phyloP scores from a whole-genome alignment of 257 asterid genomes.

The Echites panduratus region DNA sequence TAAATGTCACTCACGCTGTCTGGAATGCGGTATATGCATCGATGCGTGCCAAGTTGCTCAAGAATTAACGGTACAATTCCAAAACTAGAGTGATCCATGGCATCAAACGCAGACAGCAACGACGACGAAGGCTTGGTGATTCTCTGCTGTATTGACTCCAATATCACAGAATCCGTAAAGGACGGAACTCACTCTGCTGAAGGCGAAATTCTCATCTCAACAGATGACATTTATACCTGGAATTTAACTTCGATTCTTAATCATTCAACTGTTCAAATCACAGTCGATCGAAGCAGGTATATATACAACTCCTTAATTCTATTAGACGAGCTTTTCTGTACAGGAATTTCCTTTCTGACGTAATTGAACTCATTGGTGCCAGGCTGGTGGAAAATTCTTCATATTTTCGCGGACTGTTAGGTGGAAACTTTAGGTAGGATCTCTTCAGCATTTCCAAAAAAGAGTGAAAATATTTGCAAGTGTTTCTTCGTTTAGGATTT shows the following conservation, averaged over 20 bases:
- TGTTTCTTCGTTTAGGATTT: neutral
- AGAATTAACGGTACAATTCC: neutral
- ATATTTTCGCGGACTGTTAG: slow-evolving; percentile 66
- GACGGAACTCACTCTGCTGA: slow-evolving; percentile 6
- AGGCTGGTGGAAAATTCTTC: slow-evolving; percentile 65
- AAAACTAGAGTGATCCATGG: slow-evolving; percentile 30
- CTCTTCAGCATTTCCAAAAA: neutral
- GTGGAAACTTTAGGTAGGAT: slow-evolving; percentile 65
- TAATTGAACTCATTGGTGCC: slow-evolving; percentile 12
- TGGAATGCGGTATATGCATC: too few species aligned
- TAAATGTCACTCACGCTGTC: too few species aligned
- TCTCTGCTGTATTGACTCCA: slow-evolving; percentile 38
- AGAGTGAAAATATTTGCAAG: neutral
- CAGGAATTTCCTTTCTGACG: neutral
- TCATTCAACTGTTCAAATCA: slow-evolving; percentile 37
- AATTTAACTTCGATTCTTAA: slow-evolving; percentile 45
- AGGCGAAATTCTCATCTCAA: slow-evolving; percentile 41
- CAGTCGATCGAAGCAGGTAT: slow-evolving; percentile 48
- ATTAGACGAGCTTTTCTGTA: neutral
- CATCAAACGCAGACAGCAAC: slow-evolving; percentile 18
- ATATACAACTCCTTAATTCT: slow-evolving; percentile 11
- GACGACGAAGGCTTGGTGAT: slow-evolving; percentile 29
- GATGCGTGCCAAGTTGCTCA: too few species aligned
- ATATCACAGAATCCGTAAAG: slow-evolving; percentile 17
- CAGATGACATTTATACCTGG: slow-evolving; percentile 48